phyloP scores from a whole-genome alignment of 192 early-diverging fungal genomes.

The Oehlia diaphana region DNA sequence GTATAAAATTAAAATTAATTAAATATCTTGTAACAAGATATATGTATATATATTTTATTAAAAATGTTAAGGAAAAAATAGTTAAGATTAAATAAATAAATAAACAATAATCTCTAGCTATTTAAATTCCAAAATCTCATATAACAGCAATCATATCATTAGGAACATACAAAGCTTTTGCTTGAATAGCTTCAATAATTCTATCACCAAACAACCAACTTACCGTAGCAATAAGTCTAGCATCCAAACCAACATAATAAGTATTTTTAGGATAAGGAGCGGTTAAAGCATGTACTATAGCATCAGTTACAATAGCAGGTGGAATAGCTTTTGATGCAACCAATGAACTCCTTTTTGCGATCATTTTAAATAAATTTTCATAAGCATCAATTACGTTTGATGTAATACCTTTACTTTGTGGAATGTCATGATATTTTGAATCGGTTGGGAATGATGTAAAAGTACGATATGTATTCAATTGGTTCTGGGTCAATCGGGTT shows the following conservation, averaged over 20 bases:
- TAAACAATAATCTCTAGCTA: too few relatives aligned
- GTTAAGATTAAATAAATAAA: too few relatives aligned
- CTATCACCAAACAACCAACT: constrained; percentile 27
- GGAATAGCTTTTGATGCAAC: background rate
- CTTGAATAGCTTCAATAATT: constrained; percentile 20
- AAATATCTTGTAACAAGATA: too few relatives aligned
- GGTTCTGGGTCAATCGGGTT: constrained; percentile 9
- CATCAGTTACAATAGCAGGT: constrained; percentile 19
- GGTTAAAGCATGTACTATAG: constrained; percentile 24
- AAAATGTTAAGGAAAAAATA: too few relatives aligned
- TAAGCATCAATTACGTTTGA: constrained; percentile 5
- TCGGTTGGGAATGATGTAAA: constrained; percentile 4
- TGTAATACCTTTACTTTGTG: background rate
- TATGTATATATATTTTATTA: too few relatives aligned
- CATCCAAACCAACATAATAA: constrained; percentile 32
- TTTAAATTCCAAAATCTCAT: background rate
- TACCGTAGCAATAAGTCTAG: background rate
- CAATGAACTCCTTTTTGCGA: constrained; percentile 5
- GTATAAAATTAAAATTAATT: too few relatives aligned
- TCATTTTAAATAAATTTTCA: constrained; percentile 1
- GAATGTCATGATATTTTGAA: constrained; percentile 7
- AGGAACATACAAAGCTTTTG: background rate
- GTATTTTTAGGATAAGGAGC: constrained; percentile 25
- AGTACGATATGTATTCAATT: background rate
- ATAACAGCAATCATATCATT: background rate